A percentile compares a stretch with the other conserved stretches of the same genome.
Conservation (phyloP, 306 rosid genomes). For the Castanopsis chinensis region DNA sequence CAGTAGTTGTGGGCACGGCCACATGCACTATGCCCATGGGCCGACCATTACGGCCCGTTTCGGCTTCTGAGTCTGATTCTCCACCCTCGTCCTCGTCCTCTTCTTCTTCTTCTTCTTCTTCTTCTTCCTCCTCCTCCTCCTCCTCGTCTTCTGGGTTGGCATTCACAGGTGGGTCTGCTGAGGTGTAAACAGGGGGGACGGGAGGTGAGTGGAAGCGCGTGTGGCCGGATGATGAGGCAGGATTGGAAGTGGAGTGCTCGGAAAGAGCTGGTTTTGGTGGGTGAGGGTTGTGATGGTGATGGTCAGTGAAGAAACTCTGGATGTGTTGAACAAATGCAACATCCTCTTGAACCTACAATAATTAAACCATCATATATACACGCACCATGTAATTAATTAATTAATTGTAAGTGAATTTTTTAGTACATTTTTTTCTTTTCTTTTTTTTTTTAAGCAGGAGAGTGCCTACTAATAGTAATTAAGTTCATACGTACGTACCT, state of each 20-base stretch:
- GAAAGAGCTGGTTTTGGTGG: constrained; percentile 85
- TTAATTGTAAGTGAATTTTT: neutral
- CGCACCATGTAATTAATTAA: no score
- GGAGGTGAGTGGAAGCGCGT: constrained; percentile 34
- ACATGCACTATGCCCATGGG: neutral
- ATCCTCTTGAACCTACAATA: constrained; percentile 69
- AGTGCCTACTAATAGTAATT: neutral
- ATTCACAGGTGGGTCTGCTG: constrained; percentile 26
- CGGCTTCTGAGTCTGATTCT: constrained; percentile 55
- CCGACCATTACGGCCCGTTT: constrained; percentile 22
- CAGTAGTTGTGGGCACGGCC: constrained; percentile 9
- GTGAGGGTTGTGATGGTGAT: constrained; percentile 32
- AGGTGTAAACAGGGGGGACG: constrained; percentile 22
- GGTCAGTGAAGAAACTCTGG: constrained; percentile 60
- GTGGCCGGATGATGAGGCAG: constrained; percentile 57
- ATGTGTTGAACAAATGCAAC: constrained; percentile 62
- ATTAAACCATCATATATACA: neutral
- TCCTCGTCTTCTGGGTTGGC: constrained; percentile 34
- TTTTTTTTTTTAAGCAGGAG: neutral
- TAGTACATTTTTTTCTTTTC: neutral
- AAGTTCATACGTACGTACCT: constrained; percentile 39
- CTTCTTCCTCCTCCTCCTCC: constrained; percentile 34
- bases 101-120: constrained; percentile 40
- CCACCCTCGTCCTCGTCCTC: constrained; percentile 17
- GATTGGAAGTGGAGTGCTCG: constrained; percentile 86